phyloP scores from a whole-genome alignment of 371 early-diverging fungal species.

The Syncephalastrum monosporum region DNA sequence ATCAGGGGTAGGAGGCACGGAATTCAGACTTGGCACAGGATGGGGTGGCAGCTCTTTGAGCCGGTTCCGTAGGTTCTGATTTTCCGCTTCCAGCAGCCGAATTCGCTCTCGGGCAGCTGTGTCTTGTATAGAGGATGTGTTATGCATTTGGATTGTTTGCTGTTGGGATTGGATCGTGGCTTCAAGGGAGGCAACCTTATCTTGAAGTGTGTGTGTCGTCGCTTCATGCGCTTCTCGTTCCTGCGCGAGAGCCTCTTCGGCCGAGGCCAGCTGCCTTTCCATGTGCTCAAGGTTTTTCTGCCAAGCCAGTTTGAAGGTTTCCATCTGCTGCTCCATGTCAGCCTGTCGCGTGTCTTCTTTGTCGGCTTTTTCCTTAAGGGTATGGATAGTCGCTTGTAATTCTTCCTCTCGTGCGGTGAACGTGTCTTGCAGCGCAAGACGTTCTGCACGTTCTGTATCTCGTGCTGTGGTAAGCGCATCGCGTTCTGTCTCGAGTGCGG shows the following conservation, averaged over 20 bases:
- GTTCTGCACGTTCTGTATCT: constrained; percentile 26
- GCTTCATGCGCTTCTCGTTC: constrained; percentile 31
- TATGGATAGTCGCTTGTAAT: constrained; percentile 33
- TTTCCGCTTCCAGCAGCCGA: constrained; percentile 1
- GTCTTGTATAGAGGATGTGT: constrained; percentile 27
- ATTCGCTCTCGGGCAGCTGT: constrained; percentile 30
- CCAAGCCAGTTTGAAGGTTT: constrained; percentile 51
- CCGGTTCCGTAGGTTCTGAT: neutral
- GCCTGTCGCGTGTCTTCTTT: constrained; percentile 38
- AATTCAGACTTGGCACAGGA: neutral
- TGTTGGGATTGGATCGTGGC: constrained; percentile 30
- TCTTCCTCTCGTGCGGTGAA: constrained; percentile 19
- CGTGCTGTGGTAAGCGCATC: constrained; percentile 7
- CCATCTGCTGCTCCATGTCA: constrained; percentile 31
- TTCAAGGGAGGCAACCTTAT: neutral
- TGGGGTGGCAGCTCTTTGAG: constrained; percentile 4
- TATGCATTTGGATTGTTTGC: constrained; percentile 30
- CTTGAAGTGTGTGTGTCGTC: constrained; percentile 10
- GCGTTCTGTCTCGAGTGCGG: constrained; percentile 24
- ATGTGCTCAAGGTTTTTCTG: constrained; percentile 50
- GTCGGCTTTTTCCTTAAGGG: constrained; percentile 36
- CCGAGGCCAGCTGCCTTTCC: constrained; percentile 38
- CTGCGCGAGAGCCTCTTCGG: constrained; percentile 30
- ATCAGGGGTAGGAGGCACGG: too few species aligned
- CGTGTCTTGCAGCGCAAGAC: constrained; percentile 24